These are phyloP conservation scores for Ophiostoma ulmi DNA, from an alignment of 2,329 filamentous ascomycete genomes.

Conservation along the genomic window DNA sequence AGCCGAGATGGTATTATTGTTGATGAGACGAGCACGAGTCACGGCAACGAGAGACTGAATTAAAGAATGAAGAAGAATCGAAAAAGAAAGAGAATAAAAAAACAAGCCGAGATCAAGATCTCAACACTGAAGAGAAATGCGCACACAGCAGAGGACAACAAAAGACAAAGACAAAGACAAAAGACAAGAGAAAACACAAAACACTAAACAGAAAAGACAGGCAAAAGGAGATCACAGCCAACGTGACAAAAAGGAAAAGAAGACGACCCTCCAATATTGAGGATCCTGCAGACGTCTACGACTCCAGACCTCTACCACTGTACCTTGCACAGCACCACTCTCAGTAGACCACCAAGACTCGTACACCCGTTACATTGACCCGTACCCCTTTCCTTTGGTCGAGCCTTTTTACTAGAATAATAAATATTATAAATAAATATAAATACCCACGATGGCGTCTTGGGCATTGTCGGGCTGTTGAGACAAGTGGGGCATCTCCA, in stretches of 20 bases:
- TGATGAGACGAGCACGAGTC: not conserved
- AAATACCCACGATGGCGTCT: too few relatives aligned
- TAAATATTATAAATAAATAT: too few relatives aligned
- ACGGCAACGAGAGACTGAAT: not conserved
- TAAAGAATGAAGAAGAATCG: not conserved
- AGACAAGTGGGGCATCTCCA: too few relatives aligned
- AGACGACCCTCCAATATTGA: not conserved
- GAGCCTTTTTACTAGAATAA: not conserved
- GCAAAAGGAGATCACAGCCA: not conserved
- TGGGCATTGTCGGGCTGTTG: too few relatives aligned
- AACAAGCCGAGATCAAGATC: not conserved
- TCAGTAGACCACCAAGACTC: not conserved
- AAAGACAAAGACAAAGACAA: not conserved
- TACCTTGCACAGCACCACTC: not conserved
- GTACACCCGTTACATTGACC: not conserved
- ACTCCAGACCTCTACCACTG: not conserved
- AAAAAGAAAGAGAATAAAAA: not conserved
- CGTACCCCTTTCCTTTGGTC: not conserved
- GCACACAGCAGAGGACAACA: not conserved
- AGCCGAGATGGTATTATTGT: not conserved
- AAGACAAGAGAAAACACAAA: not conserved
- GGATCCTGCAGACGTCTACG: too few relatives aligned
- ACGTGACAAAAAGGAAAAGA: too few relatives aligned
- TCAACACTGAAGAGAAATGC: conserved; percentile 5
- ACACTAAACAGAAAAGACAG: not conserved